These are phyloP conservation scores for Hansenula anomala DNA, from an alignment of 1,139 yeast species.

Conservation along the genomic window DNA sequence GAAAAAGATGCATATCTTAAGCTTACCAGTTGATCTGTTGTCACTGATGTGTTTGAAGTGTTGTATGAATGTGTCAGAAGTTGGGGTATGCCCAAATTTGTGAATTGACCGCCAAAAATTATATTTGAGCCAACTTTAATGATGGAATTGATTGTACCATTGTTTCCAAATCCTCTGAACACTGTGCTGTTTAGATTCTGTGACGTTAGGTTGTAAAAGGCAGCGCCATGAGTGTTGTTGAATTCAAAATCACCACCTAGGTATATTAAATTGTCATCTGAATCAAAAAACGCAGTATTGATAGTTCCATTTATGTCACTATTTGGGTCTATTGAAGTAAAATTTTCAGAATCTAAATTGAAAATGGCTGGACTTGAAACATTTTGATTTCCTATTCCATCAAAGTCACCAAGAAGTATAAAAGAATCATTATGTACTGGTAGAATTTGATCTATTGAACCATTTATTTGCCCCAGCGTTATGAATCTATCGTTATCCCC, in stretches of 20 bases:
- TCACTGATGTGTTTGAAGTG: conserved; percentile 29
- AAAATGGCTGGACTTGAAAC: conserved; percentile 50
- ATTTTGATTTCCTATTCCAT: conserved; percentile 33
- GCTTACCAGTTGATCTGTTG: conserved; percentile 65
- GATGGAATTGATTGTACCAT: conserved; percentile 63
- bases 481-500: conserved; percentile 15
- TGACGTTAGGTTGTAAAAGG: conserved; percentile 54
- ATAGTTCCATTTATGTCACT: conserved; percentile 46
- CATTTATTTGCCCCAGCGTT: conserved; percentile 15
- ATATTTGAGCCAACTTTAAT: conserved; percentile 44
- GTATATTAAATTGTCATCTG: conserved; percentile 49
- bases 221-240: conserved; percentile 55
- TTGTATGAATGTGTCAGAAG: conserved; percentile 27
- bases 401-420: conserved; percentile 43
- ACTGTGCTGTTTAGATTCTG: conserved; percentile 45
- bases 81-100: conserved; percentile 42
- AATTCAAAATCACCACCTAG: conserved; percentile 76
- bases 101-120: conserved; percentile 76
- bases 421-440: conserved; percentile 28
- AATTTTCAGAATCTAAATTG: conserved; percentile 41
- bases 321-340: conserved; percentile 34
- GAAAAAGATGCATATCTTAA: conserved; percentile 57
- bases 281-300: conserved; percentile 43
- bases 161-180: conserved; percentile 72
- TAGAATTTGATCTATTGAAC: conserved; percentile 23